phyloP scores from a whole-genome alignment of 768 basidiomycete genomes.

The Strobilomyces echinocephalus region DNA sequence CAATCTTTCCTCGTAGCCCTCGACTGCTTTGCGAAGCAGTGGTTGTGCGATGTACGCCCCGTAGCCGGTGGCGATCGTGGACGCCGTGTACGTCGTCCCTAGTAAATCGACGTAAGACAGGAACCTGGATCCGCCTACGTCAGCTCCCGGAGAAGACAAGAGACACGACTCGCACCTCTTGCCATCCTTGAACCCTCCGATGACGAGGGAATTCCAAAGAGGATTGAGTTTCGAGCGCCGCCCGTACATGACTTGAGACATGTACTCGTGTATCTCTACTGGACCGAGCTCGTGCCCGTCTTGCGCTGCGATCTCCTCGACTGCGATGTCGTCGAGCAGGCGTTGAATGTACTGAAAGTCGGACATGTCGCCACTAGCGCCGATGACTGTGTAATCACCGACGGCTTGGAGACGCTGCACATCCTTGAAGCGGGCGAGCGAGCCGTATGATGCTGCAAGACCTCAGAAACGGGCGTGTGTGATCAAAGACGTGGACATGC shows the following conservation, averaged over 20 bases:
- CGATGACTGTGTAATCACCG: slow-evolving; percentile 80
- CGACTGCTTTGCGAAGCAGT: slow-evolving; percentile 84
- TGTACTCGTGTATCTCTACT: slow-evolving; percentile 86
- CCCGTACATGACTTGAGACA: slow-evolving; percentile 86
- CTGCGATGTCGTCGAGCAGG: slow-evolving; percentile 69
- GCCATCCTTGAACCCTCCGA: slow-evolving; percentile 87
- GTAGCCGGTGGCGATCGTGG: slow-evolving; percentile 93
- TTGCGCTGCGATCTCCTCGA: slow-evolving; percentile 73
- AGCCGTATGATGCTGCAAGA: slow-evolving; percentile 84
- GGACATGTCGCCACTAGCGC: slow-evolving; percentile 94
- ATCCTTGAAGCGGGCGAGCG: slow-evolving; percentile 94
- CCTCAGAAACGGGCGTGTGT: not conserved
- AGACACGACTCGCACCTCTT: slow-evolving; percentile 50
- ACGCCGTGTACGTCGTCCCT: slow-evolving; percentile 92
- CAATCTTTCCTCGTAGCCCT: slow-evolving; percentile 68
- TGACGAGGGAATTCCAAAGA: slow-evolving; percentile 90
- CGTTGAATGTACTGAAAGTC: slow-evolving; percentile 93
- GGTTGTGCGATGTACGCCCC: slow-evolving; percentile 93
- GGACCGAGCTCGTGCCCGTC: slow-evolving; percentile 86
- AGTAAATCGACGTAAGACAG: slow-evolving; percentile 90
- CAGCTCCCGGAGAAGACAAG: not conserved
- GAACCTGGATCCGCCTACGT: slow-evolving; percentile 54
- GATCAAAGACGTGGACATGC: slow-evolving; percentile 39
- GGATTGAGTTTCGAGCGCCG: slow-evolving; percentile 87
- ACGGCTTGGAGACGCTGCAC: slow-evolving; percentile 83